Base-by-base conservation (phyloP, 345 rosid species). In the Lumnitzera littorea region DNA sequence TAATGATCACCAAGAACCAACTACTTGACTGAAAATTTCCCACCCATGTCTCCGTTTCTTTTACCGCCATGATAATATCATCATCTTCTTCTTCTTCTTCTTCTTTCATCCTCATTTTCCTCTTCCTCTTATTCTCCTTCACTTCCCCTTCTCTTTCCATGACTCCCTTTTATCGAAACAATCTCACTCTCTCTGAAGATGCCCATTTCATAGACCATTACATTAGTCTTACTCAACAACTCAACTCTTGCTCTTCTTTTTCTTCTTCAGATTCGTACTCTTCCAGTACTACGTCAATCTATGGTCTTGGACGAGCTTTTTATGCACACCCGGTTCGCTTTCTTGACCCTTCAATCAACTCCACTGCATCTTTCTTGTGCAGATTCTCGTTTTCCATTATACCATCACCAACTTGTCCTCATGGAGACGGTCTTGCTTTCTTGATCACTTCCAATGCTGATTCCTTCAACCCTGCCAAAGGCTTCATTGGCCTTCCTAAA, bases 401-500 rank as follows among this genome's bases (percentile, higher is more conserved):
- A 57, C 70, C 72, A 3, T 77, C 87, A 29, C 80, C 88, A 13
- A 14, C 64, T 23, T 85, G 97, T 56, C 74, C 90, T 53, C 84
- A 73, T 12, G 97, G 95, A 15, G 97, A 90, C 5, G 95, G 95
- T 29, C 57, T 90, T 20, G 86, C 83, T 2, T 87, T 87, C 90
- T 85, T 90, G 79, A 80, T 90, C 71, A 79, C 95, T 23, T 83
- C 97, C 15, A 74, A 70, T 46, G 76, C 87, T 3, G 82, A 87
- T 48, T 90, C 97, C 24, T 85, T 85, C 62, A 70, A 70, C 68
- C 78, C 74, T 64, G 78, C 78, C 14, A 69, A 73, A 20, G 97
- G 95, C 17, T 83, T 75, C 72, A 73, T 83, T 71, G 95, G 90
- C 1, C 84, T 90, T 50, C 90, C 91, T 0, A 79, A 70, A 58